A percentile compares a stretch with the other conserved stretches of the same genome.
Evolutionary conservation across 805 yeast species (phyloP).

Genomic region (Candida wancherniae): DNA sequence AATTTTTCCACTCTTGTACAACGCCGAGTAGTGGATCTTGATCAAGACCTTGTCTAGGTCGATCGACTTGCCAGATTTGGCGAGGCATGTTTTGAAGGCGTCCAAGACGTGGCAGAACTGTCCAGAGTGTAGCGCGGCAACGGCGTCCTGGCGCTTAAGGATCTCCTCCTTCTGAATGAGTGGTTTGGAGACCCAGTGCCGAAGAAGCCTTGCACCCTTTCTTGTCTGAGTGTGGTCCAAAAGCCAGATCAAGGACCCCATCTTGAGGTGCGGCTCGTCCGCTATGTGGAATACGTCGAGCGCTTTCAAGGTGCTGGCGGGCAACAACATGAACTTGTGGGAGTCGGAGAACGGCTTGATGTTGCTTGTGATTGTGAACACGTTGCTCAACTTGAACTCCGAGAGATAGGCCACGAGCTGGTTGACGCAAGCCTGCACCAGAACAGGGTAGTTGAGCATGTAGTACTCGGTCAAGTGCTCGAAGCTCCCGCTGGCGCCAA

Average conservation of each 20-base stretch:
- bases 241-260: slow-evolving; percentile 77
- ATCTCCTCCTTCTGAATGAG: slow-evolving; percentile 51
- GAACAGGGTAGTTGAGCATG: slow-evolving; percentile 15
- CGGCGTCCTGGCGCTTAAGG: slow-evolving; percentile 58
- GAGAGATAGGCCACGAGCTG: slow-evolving; percentile 50
- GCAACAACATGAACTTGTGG: slow-evolving; percentile 50
- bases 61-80: slow-evolving; percentile 31
- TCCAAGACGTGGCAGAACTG: slow-evolving; percentile 33
- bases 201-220: slow-evolving; percentile 65
- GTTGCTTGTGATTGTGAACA: slow-evolving; percentile 51
- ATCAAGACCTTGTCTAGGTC: slow-evolving; percentile 59
- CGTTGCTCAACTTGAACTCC: slow-evolving; percentile 57
- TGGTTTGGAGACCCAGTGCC: slow-evolving; percentile 75
- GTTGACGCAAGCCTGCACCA: slow-evolving; percentile 35
- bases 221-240: slow-evolving; percentile 75
- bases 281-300: slow-evolving; percentile 71
- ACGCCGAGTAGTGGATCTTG: slow-evolving; percentile 53
- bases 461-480: slow-evolving; percentile 22
- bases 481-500: slow-evolving; percentile 16
- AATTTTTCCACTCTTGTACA: slow-evolving; percentile 30
- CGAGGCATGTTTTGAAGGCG: slow-evolving; percentile 22
- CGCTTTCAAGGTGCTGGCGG: slow-evolving; percentile 61
- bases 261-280: slow-evolving; percentile 45
- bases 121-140: slow-evolving; percentile 22
- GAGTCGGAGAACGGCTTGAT: slow-evolving; percentile 47